A percentile compares a stretch with the other conserved stretches of the same genome.
These are phyloP conservation scores for Schwanniomyces sp. DNA, from an alignment of 805 yeast genomes.

Conservation along the genomic window DNA sequence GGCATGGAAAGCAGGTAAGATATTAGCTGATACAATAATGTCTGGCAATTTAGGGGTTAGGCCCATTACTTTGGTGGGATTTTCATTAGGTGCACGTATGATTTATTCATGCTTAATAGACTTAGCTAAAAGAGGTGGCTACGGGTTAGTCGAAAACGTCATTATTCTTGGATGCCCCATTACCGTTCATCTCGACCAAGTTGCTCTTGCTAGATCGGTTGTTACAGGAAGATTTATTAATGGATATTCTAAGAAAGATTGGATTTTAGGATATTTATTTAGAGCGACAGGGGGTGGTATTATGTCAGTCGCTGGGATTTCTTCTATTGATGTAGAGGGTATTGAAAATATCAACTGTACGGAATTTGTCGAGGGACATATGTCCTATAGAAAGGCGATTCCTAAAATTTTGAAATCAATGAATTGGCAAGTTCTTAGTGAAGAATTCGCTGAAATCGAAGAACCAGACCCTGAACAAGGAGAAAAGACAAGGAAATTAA, in stretches of 20 bases:
- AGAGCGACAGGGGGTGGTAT: slow-evolving; percentile 96
- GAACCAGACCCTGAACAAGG: slow-evolving; percentile 90
- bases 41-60: slow-evolving; percentile 87
- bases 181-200: slow-evolving; percentile 73
- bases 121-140: slow-evolving; percentile 80
- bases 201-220: slow-evolving; percentile 75
- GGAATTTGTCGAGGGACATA: slow-evolving; percentile 86
- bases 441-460: slow-evolving; percentile 92
- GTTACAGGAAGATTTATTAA: slow-evolving; percentile 89
- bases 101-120: slow-evolving; percentile 88
- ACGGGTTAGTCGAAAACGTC: slow-evolving; percentile 87
- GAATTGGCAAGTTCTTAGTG: slow-evolving; percentile 82
- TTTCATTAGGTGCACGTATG: slow-evolving; percentile 89
- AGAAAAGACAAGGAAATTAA: slow-evolving; percentile 78
- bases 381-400: slow-evolving; percentile 94
- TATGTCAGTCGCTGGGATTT: slow-evolving; percentile 85
- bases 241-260: slow-evolving; percentile 89
- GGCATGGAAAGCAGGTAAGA: slow-evolving; percentile 94
- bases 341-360: slow-evolving; percentile 89
- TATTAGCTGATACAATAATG: slow-evolving; percentile 87
- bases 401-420: slow-evolving; percentile 70
- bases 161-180: slow-evolving; percentile 86
- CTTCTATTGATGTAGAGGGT: slow-evolving; percentile 67
- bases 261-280: slow-evolving; percentile 93
- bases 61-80: slow-evolving; percentile 90